A percentile compares a stretch with the other conserved stretches of the same genome.
Evolutionary conservation across 2,329 filamentous ascomycete species (phyloP).

Genomic region (Aschersonia sp.): DNA sequence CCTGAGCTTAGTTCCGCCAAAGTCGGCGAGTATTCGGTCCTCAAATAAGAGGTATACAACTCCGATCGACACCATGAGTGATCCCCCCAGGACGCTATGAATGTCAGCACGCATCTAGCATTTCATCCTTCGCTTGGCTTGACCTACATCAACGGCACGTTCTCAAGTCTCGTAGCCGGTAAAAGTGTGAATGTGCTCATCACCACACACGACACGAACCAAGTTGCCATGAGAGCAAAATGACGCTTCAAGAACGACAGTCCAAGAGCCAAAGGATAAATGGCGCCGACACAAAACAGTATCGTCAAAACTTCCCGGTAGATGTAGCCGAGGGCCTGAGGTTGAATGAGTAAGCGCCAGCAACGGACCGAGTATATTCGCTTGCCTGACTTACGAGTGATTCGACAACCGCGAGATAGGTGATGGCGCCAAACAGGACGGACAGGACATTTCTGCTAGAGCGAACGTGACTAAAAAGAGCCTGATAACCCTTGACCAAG

Average conservation of each 20-base stretch:
- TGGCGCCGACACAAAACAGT: conserved; percentile 59
- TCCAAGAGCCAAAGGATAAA: conserved; percentile 71
- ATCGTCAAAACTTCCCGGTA: conserved; percentile 74
- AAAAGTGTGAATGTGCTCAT: conserved; percentile 91
- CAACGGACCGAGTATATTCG: background rate
- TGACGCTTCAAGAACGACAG: conserved; percentile 56
- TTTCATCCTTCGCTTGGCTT: background rate
- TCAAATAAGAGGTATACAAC: conserved; percentile 70
- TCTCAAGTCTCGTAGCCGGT: conserved; percentile 74
- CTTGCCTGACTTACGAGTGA: conserved; percentile 46
- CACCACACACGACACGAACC: conserved; percentile 60
- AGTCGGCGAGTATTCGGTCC: conserved; percentile 38
- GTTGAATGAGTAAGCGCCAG: background rate
- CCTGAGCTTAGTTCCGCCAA: conserved; percentile 4
- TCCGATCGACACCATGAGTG: conserved; percentile 64
- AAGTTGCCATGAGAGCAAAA: conserved; percentile 47
- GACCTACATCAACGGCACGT: conserved; percentile 57
- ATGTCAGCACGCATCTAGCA: conserved; percentile 3
- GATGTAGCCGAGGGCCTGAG: conserved; percentile 79
- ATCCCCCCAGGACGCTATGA: conserved; percentile 55
- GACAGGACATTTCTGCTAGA: conserved; percentile 41
- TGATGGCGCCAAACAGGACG: conserved; percentile 46
- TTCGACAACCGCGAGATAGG: conserved; percentile 64
- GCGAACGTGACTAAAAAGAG: conserved; percentile 55
- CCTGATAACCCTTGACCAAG: conserved; percentile 48